Percentiles rank a stretch among this genome's conserved stretches.
phyloP scores from a whole-genome alignment of 306 rosid genomes.

The Sindora glabra region DNA sequence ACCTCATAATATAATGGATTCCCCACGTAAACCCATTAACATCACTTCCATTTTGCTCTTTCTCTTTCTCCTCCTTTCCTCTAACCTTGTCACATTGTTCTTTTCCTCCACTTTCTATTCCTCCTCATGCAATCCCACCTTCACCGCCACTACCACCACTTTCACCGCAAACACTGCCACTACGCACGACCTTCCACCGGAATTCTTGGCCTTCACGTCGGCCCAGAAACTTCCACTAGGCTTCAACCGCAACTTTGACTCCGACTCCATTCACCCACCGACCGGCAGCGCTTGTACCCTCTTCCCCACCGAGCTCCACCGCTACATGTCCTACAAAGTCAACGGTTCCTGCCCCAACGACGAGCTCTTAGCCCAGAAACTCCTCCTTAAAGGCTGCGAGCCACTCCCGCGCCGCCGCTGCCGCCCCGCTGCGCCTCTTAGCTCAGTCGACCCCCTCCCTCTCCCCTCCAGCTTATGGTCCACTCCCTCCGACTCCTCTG shows the following conservation, averaged over 20 bases:
- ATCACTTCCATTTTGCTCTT: constrained; percentile 11
- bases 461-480: constrained; percentile 31
- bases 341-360: constrained; percentile 49
- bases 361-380: constrained; percentile 38
- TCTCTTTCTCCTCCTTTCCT: constrained; percentile 24
- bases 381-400: constrained; percentile 46
- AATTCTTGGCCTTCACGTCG: constrained; percentile 28
- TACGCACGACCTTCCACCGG: constrained; percentile 9
- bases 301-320: constrained; percentile 25
- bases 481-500: constrained; percentile 30
- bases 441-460: constrained; percentile 18
- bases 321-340: constrained; percentile 32
- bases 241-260: constrained; percentile 26
- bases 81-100: constrained; percentile 29
- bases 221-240: constrained; percentile 35
- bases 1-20: not conserved
- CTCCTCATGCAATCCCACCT: constrained; percentile 15
- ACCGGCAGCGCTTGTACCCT: constrained; percentile 28
- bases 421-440: constrained; percentile 18
- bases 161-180: not conserved
- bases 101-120: constrained; percentile 25
- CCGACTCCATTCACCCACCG: constrained; percentile 29
- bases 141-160: not conserved
- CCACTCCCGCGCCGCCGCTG: constrained; percentile 46
- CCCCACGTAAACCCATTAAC: not conserved